A percentile compares a stretch with the other conserved stretches of the same genome.
These are phyloP conservation scores for Dendrothele bispora DNA, from an alignment of 768 basidiomycete genomes.

Conservation along the genomic window DNA sequence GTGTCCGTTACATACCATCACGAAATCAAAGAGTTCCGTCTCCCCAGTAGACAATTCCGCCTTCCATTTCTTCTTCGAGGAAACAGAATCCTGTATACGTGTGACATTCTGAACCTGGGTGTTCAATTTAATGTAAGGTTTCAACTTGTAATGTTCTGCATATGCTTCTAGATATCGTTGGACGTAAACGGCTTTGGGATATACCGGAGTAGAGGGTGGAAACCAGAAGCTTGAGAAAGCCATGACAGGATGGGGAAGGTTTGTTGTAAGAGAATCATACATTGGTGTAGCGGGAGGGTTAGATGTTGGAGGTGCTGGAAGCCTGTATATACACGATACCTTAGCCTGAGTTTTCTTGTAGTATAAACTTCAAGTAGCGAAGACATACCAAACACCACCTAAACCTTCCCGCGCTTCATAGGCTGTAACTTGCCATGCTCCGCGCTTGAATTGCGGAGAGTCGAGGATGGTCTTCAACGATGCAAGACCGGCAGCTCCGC, in stretches of 20 bases:
- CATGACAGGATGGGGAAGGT: conserved; percentile 81
- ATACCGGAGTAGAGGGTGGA: conserved; percentile 71
- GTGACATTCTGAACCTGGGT: conserved; percentile 49
- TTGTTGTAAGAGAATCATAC: conserved; percentile 82
- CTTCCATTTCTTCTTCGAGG: conserved; percentile 49
- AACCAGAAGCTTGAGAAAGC: conserved; percentile 62
- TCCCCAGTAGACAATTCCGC: conserved; percentile 42
- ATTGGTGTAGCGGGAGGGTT: conserved; percentile 70
- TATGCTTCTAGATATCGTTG: conserved; percentile 71
- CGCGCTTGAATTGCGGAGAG: conserved; percentile 51
- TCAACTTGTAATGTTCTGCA: conserved; percentile 59
- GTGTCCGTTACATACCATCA: conserved; percentile 79
- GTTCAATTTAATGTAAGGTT: conserved; percentile 61
- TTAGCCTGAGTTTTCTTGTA: too few species aligned
- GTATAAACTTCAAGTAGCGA: too few species aligned
- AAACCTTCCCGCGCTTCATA: conserved; percentile 67
- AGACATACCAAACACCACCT: conserved; percentile 75
- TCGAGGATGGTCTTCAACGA: conserved; percentile 66
- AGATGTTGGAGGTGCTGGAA: too few species aligned
- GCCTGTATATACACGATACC: too few species aligned
- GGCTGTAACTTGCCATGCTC: conserved; percentile 60
- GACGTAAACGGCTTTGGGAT: conserved; percentile 60
- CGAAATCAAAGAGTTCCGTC: conserved; percentile 50
- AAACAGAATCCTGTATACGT: conserved; percentile 28
- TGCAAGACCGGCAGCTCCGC: conserved; percentile 71